Evolutionary conservation across 441 rosid genomes (phyloP).

Genomic region (Hypseocharis bilobata): DNA sequence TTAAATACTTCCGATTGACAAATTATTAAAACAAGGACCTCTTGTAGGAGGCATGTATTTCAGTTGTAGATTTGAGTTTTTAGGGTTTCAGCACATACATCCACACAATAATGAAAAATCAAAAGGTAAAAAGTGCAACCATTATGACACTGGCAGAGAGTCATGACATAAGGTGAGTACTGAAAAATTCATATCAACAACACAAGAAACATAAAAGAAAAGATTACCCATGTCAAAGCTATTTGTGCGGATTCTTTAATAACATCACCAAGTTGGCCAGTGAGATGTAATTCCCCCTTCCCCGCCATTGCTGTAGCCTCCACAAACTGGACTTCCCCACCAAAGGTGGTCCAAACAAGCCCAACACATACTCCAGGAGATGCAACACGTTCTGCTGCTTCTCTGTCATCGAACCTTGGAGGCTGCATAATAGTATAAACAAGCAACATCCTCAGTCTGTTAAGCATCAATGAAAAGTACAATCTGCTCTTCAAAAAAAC

Average conservation of each 20-base stretch:
- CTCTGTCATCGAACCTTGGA: slow-evolving; percentile 78
- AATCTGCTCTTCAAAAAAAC: not conserved
- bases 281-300: slow-evolving; percentile 85
- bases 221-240: slow-evolving; percentile 93
- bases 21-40: too few species aligned
- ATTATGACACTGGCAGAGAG: too few species aligned
- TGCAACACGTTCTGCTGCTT: slow-evolving; percentile 87
- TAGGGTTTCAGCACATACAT: too few species aligned
- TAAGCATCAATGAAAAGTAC: slow-evolving; percentile 10
- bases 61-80: too few species aligned
- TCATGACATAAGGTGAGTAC: not conserved
- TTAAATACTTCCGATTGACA: too few species aligned
- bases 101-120: too few species aligned
- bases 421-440: slow-evolving; percentile 54
- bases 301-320: slow-evolving; percentile 89
- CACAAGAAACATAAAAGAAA: slow-evolving; percentile 9
- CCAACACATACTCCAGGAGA: slow-evolving; percentile 88
- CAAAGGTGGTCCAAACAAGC: slow-evolving; percentile 92
- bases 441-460: slow-evolving; percentile 11
- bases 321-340: slow-evolving; percentile 96
- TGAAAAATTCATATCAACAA: not conserved
- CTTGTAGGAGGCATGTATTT: too few species aligned
- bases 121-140: too few species aligned
- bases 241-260: slow-evolving; percentile 96
- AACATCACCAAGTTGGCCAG: slow-evolving; percentile 98